Base-by-base conservation (phyloP, 2,329 filamentous ascomycete species). In the Sporothrix dimorphospora region DNA sequence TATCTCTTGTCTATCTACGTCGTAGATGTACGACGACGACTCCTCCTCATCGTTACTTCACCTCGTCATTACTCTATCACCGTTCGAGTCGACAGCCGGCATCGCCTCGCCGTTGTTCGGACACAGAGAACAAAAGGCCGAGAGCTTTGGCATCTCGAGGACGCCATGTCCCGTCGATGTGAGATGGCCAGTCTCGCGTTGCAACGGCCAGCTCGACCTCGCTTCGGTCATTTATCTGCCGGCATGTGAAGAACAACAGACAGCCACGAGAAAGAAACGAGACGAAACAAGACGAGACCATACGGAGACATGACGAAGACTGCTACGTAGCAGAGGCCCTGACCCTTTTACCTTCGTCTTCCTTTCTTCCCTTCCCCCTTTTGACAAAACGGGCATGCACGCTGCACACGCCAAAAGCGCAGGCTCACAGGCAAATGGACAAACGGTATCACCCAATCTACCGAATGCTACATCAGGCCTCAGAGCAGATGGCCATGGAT, bases 371-470 rank as follows among this genome's bases (percentile, higher is more conserved):
- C 9, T 24, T 21, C n/a, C 57, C 16, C 38, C 57, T 7, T 63
- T 42, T 42, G 34, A 40, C 19, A 40, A 42, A 61, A 61, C 16
- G 34, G 34, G 34, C 57, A n/a, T 21, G 34, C 57, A 19, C 57
- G 34, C 57, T 34, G 27, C 34, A 61, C 30, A 42, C 7, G 61
- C 16, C 38, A 30, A 61, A 61, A 14, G 8, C 16, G 16, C 16
- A 59, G 27, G 55, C 34, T 34, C 30, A 6, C 42, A 45, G 42
- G 16, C 42, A 45, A 47, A n/a, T n/a, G n/a, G n/a, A n/a, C n/a
- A n/a, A 66, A n/a, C 34, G 40, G 49, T 30, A 69, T 27, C 66
- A 69, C 47, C 66, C 47, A 69, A 69, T 55, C 66, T 69, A 69
- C 66, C 66, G 66, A 69, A 42, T 69, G 66, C 66, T 55, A 69